phyloP scores from a whole-genome alignment of 1,284 basidiomycete species.

The Neonothopanus nambi region DNA sequence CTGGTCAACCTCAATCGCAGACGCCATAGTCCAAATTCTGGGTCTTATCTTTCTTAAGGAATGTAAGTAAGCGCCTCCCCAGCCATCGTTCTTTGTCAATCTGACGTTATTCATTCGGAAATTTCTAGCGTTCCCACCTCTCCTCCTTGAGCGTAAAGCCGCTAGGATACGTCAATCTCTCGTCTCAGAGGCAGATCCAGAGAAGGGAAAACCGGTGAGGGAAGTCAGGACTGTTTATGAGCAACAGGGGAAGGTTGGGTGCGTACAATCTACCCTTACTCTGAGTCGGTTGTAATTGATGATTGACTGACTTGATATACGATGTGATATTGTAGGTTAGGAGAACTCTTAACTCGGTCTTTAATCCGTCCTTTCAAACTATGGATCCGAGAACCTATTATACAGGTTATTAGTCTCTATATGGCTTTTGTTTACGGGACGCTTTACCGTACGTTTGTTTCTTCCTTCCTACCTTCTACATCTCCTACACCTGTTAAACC shows the following conservation, averaged over 20 bases:
- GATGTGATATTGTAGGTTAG: too few species aligned
- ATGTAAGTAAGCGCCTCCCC: constrained; percentile 2
- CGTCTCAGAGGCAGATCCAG: constrained; percentile 25
- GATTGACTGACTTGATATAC: background rate
- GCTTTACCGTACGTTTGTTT: constrained; percentile 35
- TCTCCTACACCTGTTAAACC: background rate
- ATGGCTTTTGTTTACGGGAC: constrained; percentile 41
- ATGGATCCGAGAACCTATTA: constrained; percentile 40
- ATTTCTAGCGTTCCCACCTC: constrained; percentile 12
- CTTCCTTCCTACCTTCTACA: too few species aligned
- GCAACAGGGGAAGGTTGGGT: constrained; percentile 23
- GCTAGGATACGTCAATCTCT: constrained; percentile 30
- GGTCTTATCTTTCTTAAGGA: constrained; percentile 26
- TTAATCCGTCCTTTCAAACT: constrained; percentile 32
- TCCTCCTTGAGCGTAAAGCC: constrained; percentile 33
- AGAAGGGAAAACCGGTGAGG: constrained; percentile 23
- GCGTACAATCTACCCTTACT: too few species aligned
- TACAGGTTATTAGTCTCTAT: constrained; percentile 38
- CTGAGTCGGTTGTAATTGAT: background rate
- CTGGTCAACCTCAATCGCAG: constrained; percentile 32
- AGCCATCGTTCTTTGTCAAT: too few species aligned
- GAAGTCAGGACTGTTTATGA: constrained; percentile 25
- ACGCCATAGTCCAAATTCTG: constrained; percentile 30
- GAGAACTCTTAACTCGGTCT: constrained; percentile 31
- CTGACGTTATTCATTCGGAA: background rate